phyloP scores from a whole-genome alignment of 2,329 filamentous ascomycete species.

The Colletotrichum higginsianum region DNA sequence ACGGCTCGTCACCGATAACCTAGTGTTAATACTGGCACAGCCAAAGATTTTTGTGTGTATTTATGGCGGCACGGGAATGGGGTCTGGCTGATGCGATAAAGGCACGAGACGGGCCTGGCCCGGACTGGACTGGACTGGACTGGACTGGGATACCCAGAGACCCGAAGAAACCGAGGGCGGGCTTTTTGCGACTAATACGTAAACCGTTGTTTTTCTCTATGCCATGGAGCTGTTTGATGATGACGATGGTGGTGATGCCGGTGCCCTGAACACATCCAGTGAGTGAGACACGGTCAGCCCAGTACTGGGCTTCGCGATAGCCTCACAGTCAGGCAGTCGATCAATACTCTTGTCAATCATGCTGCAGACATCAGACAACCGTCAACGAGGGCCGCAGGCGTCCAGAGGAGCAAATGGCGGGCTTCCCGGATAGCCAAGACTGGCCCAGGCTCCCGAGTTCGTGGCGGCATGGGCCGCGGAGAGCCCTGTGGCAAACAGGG shows the following conservation, averaged over 20 bases:
- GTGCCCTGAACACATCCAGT: too few species aligned
- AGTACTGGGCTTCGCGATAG: neutral
- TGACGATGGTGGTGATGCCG: too few species aligned
- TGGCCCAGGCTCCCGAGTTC: constrained; percentile 18
- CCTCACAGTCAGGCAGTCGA: neutral
- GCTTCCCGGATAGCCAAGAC: constrained; percentile 20
- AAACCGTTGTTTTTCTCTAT: constrained; percentile 4
- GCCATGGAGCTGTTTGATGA: neutral
- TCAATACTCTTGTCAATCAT: neutral
- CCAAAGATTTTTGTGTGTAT: constrained; percentile 23
- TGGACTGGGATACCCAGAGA: constrained; percentile 1
- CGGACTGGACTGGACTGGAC: too few species aligned
- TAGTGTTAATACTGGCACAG: constrained; percentile 38
- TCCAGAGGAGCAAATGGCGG: constrained; percentile 2
- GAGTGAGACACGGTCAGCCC: neutral
- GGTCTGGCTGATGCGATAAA: constrained; percentile 9
- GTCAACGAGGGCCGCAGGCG: neutral
- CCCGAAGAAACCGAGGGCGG: constrained; percentile 30
- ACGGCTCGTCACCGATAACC: constrained; percentile 16
- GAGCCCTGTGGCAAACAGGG: constrained; percentile 4
- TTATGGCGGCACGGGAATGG: constrained; percentile 22
- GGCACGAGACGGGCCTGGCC: constrained; percentile 7
- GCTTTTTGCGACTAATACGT: constrained; percentile 29
- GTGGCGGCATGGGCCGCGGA: constrained; percentile 24
- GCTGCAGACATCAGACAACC: neutral